Evolutionary conservation across 1,284 basidiomycete species (phyloP).

Genomic region (Leccinum angustisporum): DNA sequence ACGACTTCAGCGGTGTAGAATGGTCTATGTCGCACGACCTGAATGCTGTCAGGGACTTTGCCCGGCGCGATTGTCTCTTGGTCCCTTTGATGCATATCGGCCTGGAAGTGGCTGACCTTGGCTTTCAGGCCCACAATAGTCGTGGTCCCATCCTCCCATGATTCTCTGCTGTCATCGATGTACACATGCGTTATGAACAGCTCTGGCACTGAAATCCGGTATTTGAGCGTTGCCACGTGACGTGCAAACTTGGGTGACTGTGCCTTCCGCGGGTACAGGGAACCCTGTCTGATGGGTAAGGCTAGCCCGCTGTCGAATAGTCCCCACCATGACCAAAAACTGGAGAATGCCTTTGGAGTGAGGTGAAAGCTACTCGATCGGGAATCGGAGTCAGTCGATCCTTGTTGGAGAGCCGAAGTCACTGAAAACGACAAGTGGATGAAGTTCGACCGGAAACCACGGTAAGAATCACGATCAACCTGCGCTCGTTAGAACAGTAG

Average conservation of each 20-base stretch:
- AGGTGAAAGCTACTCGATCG: slow-evolving; percentile 80
- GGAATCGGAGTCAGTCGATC: slow-evolving; percentile 19
- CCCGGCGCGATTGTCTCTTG: slow-evolving; percentile 69
- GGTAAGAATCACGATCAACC: slow-evolving; percentile 75
- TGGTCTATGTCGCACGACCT: slow-evolving; percentile 74
- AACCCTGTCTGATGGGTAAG: slow-evolving; percentile 86
- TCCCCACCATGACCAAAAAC: slow-evolving; percentile 92
- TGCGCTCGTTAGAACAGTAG: slow-evolving; percentile 22
- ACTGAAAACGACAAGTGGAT: slow-evolving; percentile 92
- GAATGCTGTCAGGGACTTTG: slow-evolving; percentile 46
- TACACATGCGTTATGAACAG: slow-evolving; percentile 90
- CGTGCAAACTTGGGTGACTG: slow-evolving; percentile 88
- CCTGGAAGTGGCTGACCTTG: slow-evolving; percentile 77
- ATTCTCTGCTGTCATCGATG: slow-evolving; percentile 72
- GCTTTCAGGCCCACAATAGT: slow-evolving; percentile 85
- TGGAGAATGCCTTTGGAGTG: slow-evolving; percentile 83
- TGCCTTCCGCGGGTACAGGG: slow-evolving; percentile 72
- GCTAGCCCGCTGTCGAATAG: slow-evolving; percentile 82
- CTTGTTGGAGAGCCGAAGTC: slow-evolving; percentile 53
- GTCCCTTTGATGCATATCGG: slow-evolving; percentile 91
- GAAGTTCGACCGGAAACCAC: slow-evolving; percentile 91
- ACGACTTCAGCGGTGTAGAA: slow-evolving; percentile 93
- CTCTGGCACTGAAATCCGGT: slow-evolving; percentile 77
- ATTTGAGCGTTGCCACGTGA: slow-evolving; percentile 92
- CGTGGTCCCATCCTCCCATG: slow-evolving; percentile 80